Conservation (phyloP, 176 grass and related monocot genomes). For the Oryza coarctata region DNA sequence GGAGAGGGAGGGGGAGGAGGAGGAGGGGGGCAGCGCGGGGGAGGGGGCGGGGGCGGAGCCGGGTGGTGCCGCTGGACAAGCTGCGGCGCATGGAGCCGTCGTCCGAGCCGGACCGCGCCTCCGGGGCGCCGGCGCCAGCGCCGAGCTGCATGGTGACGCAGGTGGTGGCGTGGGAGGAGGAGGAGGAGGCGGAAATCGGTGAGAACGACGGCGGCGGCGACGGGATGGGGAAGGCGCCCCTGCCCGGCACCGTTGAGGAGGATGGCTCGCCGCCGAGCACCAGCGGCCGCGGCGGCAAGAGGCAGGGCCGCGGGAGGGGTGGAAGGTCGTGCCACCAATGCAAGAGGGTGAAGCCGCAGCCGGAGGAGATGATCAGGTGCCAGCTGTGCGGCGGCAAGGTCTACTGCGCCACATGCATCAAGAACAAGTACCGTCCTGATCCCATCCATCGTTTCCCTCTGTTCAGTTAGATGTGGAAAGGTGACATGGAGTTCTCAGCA, state of each 20-base stretch:
- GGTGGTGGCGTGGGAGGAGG: neutral
- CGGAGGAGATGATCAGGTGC: conserved; percentile 29
- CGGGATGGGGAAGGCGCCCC: neutral
- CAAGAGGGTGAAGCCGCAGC: neutral
- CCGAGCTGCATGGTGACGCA: neutral
- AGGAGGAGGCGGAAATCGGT: neutral
- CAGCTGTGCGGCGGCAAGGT: conserved; percentile 10
- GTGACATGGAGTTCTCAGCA: neutral
- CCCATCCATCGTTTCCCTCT: neutral
- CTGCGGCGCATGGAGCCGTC: neutral
- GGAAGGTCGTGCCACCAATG: conserved; percentile 43
- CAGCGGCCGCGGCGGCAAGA: neutral
- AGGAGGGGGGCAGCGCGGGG: neutral
- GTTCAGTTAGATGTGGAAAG: neutral
- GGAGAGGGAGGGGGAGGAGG: neutral
- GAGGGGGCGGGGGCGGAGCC: neutral
- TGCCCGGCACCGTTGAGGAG: neutral
- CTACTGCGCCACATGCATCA: conserved; percentile 39
- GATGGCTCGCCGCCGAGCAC: neutral
- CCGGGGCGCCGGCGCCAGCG: neutral
- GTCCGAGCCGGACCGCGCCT: neutral
- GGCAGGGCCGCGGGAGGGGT: neutral
- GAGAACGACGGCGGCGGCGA: neutral
- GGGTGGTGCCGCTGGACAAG: neutral
- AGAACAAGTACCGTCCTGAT: neutral